Evolutionary conservation across 1,139 yeast species (phyloP), one percentile per base, ranked within the genome.

Genomic region (Hyphopichia khmerensis): DNA sequence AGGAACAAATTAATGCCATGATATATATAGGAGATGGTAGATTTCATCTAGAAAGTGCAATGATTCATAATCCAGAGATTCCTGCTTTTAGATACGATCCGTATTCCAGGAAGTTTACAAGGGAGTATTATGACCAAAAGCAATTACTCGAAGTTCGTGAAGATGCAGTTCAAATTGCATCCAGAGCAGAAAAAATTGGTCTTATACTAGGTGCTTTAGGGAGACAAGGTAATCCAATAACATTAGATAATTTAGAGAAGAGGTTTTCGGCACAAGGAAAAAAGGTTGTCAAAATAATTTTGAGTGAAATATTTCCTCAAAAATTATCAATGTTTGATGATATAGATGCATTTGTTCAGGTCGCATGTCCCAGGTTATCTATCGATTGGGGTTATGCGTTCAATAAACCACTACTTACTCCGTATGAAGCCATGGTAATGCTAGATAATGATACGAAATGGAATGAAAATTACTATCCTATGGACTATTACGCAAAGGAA

Each of bases 371-470:
- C 0, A 72, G 99, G 52, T 70, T 93, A 41, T 88, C 96, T 2
- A 93, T 93, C 36, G 99, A 93, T 62, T 93, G 99, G 99, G 99
- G 99, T 1, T 93, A 95, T 60, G 99, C 99, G 0, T 93, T 93
- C 59, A 82, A 84, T 45, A 87, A 87, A 58, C 99, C 99, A 0
- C 69, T 93, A 37, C 67, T 93, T 44, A 91, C 99, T 0, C 99
- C 99, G 0, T 93, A 95, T 60, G 99, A 93, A 58, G 91, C 97
- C 0, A 90, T 88, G 90, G 96, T 91, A 3, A 78, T 90, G 75
- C 64, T 93, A 54, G 85, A 80, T 9, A 74, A 82, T 42, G 96
- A 90, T 56, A 68, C 71, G 34, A 79, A 76, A 66, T 89, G 96
- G 81, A 71, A 65, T 35, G 77, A 76, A 21, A 71, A 72, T 4